Percentiles rank a stretch among this genome's conserved stretches.
Conservation (phyloP, 2,329 filamentous ascomycete species). For the Venturia aucupariae region DNA sequence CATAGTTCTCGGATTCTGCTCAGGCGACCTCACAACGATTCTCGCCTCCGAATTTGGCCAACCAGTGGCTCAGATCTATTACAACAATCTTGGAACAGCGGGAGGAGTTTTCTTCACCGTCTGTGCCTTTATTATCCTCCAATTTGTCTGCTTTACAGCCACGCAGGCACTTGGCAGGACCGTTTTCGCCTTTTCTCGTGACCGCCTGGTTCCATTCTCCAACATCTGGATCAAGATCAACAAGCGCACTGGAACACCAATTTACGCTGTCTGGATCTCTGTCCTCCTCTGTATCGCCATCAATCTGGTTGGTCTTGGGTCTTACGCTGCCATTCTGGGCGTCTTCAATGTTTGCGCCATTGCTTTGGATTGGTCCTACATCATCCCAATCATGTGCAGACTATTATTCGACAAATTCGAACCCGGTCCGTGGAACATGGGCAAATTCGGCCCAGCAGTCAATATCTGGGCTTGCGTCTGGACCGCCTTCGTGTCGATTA, state of each 20-base stretch:
- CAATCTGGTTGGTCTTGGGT: conserved; percentile 50
- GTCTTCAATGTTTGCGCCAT: conserved; percentile 49
- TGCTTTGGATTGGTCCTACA: conserved; percentile 47
- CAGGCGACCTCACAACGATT: conserved; percentile 42
- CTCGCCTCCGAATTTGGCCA: conserved; percentile 39
- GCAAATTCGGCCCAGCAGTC: conserved; percentile 13
- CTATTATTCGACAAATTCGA: conserved; percentile 50
- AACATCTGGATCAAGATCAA: conserved; percentile 42
- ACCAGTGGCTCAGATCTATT: conserved; percentile 50
- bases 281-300: conserved; percentile 46
- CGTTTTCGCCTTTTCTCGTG: conserved; percentile 47
- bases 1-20: conserved; percentile 49
- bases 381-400: conserved; percentile 56
- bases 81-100: conserved; percentile 45
- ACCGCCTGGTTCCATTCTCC: conserved; percentile 40
- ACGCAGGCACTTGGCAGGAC: conserved; percentile 46
- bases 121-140: conserved; percentile 48
- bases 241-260: conserved; percentile 40
- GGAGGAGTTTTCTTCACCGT: conserved; percentile 47
- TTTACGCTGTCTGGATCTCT: conserved; percentile 48
- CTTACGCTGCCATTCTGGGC: conserved; percentile 43
- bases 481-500: conserved; percentile 15
- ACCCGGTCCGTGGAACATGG: conserved; percentile 18
- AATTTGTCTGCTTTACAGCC: conserved; percentile 50
- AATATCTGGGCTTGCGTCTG: conserved; percentile 17